Evolutionary conservation across 352 stramenopile species (phyloP).

Genomic region (Phytophthora citrophthora): DNA sequence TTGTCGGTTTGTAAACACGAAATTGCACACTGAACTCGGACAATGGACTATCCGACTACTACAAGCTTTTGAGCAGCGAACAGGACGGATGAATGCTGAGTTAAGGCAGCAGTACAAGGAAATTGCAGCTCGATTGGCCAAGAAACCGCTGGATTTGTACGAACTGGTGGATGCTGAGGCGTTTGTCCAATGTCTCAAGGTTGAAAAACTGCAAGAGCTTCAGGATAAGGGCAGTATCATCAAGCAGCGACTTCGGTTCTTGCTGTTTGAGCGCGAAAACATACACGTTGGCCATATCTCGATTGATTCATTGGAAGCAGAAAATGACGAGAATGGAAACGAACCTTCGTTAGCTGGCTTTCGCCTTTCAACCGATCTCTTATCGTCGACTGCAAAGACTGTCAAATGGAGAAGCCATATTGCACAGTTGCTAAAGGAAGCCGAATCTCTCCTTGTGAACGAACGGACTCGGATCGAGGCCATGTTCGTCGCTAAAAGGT

Average conservation of each 20-base stretch:
- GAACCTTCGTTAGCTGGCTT: slow-evolving; percentile 10
- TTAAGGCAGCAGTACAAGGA: slow-evolving; percentile 80
- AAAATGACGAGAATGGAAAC: not conserved
- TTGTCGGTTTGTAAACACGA: slow-evolving; percentile 53
- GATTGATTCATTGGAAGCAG: slow-evolving; percentile 3
- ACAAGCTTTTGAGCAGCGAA: slow-evolving; percentile 57
- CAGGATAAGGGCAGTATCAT: slow-evolving; percentile 50
- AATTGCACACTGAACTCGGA: slow-evolving; percentile 43
- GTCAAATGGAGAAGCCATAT: slow-evolving; percentile 75
- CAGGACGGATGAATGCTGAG: slow-evolving; percentile 52
- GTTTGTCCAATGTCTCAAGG: slow-evolving; percentile 61
- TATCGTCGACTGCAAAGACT: slow-evolving; percentile 69
- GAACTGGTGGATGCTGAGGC: slow-evolving; percentile 73
- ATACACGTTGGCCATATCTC: slow-evolving; percentile 35
- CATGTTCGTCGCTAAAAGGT: slow-evolving; percentile 71
- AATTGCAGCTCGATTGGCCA: slow-evolving; percentile 60
- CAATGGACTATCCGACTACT: slow-evolving; percentile 54
- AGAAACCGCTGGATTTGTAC: slow-evolving; percentile 73
- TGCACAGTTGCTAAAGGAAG: slow-evolving; percentile 55
- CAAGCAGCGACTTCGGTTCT: slow-evolving; percentile 67
- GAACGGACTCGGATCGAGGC: slow-evolving; percentile 75
- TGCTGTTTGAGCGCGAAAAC: slow-evolving; percentile 65
- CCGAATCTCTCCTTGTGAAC: slow-evolving; percentile 56
- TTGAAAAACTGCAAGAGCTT: slow-evolving; percentile 48
- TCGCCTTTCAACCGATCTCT: slow-evolving; percentile 45